These are phyloP conservation scores for Colletotrichum echinochloae DNA, from an alignment of 2,329 filamentous ascomycete species.

Conservation along the genomic window DNA sequence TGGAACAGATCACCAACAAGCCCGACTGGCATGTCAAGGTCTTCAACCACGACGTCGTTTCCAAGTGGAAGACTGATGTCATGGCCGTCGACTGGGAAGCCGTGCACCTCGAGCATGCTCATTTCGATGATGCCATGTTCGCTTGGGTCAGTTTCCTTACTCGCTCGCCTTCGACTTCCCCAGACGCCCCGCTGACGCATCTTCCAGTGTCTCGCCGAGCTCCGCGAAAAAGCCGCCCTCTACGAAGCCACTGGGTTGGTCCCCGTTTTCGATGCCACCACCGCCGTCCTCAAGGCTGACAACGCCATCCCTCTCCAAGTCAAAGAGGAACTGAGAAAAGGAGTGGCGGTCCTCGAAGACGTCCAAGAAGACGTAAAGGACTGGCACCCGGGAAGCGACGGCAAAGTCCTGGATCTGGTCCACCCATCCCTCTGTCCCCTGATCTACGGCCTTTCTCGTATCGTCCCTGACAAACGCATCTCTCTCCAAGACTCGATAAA, in stretches of 20 bases:
- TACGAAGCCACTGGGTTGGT: constrained; percentile 50
- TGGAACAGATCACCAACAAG: constrained; percentile 47
- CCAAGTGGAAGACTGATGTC: constrained; percentile 44
- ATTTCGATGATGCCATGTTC: constrained; percentile 49
- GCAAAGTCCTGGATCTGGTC: constrained; percentile 70
- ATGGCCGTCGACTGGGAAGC: constrained; percentile 48
- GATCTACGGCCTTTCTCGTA: constrained; percentile 61
- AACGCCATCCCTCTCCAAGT: constrained; percentile 44
- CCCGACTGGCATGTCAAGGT: constrained; percentile 46
- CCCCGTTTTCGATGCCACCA: constrained; percentile 50
- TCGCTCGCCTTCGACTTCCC: not conserved
- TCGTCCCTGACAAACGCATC: constrained; percentile 46
- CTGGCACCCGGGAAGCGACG: constrained; percentile 70
- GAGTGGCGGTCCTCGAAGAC: constrained; percentile 61
- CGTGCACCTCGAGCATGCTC: constrained; percentile 41
- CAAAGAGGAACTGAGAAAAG: constrained; percentile 54
- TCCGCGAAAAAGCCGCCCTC: constrained; percentile 49
- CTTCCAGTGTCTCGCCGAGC: constrained; percentile 49
- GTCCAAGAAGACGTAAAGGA: constrained; percentile 64
- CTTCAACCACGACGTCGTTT: constrained; percentile 42
- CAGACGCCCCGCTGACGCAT: constrained; percentile 4
- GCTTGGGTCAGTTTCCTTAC: constrained; percentile 44
- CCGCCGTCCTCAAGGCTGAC: constrained; percentile 53
- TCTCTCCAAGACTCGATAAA: constrained; percentile 54
- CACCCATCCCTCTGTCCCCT: constrained; percentile 74